Percentiles rank a stretch among this genome's conserved stretches.
Evolutionary conservation across 208 protist genomes (phyloP).

Genomic region (Naegleria lovaniensis): DNA sequence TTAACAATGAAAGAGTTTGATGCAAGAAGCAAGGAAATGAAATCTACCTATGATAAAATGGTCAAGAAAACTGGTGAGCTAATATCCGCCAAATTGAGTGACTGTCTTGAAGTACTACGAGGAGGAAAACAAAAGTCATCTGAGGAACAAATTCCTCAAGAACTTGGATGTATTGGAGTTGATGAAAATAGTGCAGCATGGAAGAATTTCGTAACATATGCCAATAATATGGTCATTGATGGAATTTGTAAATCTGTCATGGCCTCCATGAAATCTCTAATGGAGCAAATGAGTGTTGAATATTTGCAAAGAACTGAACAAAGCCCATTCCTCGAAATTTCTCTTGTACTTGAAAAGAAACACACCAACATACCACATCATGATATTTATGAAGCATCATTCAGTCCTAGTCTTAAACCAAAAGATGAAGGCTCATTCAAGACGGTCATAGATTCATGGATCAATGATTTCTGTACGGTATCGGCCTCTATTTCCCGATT

Average conservation of each 20-base stretch:
- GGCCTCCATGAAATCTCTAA: conserved; percentile 63
- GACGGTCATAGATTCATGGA: conserved; percentile 32
- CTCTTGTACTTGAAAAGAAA: background rate
- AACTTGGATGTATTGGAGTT: background rate
- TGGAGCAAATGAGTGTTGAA: conserved; percentile 42
- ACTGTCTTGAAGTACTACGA: conserved; percentile 71
- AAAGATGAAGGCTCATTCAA: background rate
- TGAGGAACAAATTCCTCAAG: background rate
- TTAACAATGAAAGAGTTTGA: conserved; percentile 74
- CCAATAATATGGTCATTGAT: conserved; percentile 71
- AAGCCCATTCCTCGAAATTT: conserved; percentile 20
- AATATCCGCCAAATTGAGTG: conserved; percentile 65
- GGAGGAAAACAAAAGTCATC: conserved; percentile 25
- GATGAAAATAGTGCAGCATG: conserved; percentile 56
- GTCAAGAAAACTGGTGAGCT: conserved; percentile 44
- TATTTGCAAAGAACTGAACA: conserved; percentile 16
- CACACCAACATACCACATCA: background rate
- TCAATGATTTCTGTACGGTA: conserved; percentile 33
- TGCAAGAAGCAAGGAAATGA: conserved; percentile 62
- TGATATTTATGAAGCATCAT: background rate
- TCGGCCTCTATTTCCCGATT: conserved; percentile 26
- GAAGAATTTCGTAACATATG: conserved; percentile 77
- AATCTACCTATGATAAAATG: conserved; percentile 26
- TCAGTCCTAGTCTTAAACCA: background rate
- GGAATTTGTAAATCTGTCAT: conserved; percentile 61